phyloP scores from a whole-genome alignment of 2,329 filamentous ascomycete genomes.

The Exserohilum turcica region DNA sequence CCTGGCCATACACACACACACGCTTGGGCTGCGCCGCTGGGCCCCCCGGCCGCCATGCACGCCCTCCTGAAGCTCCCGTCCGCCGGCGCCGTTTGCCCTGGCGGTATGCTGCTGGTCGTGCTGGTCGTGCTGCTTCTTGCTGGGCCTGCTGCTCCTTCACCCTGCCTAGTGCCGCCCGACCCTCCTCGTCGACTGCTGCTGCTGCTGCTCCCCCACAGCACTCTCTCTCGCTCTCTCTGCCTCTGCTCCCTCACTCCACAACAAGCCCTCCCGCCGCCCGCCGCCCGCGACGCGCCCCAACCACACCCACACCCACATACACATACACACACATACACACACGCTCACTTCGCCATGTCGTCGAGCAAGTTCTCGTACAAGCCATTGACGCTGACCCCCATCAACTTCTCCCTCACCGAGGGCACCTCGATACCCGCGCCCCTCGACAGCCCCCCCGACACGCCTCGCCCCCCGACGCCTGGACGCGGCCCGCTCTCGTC shows the following conservation, averaged over 20 bases:
- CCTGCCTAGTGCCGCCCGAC: slow-evolving; percentile 21
- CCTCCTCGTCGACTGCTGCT: slow-evolving; percentile 25
- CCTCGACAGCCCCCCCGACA: slow-evolving; percentile 47
- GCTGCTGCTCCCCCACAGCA: not conserved
- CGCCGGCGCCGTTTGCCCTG: slow-evolving; percentile 24
- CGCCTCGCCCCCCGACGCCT: slow-evolving; percentile 47
- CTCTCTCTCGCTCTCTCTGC: too few relatives aligned
- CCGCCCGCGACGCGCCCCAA: not conserved
- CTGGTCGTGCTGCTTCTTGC: too few relatives aligned
- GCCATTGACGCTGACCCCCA: slow-evolving; percentile 45
- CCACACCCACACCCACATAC: too few relatives aligned
- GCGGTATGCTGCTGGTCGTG: too few relatives aligned
- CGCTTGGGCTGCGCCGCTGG: too few relatives aligned
- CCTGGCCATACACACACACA: too few relatives aligned
- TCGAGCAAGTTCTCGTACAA: slow-evolving; percentile 38
- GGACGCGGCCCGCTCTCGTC: slow-evolving; percentile 49
- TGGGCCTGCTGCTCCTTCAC: slow-evolving; percentile 5
- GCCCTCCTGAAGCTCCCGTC: slow-evolving; percentile 38
- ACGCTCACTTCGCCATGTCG: slow-evolving; percentile 41
- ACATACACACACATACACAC: too few relatives aligned
- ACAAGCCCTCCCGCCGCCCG: not conserved
- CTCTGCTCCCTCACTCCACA: slow-evolving; percentile 8
- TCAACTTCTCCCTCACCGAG: slow-evolving; percentile 51
- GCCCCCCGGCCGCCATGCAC: slow-evolving; percentile 9
- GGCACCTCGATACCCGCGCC: slow-evolving; percentile 51